Base-by-base conservation (phyloP, 164 flowering plant genomes). In the Euptelea pleiosperma region DNA sequence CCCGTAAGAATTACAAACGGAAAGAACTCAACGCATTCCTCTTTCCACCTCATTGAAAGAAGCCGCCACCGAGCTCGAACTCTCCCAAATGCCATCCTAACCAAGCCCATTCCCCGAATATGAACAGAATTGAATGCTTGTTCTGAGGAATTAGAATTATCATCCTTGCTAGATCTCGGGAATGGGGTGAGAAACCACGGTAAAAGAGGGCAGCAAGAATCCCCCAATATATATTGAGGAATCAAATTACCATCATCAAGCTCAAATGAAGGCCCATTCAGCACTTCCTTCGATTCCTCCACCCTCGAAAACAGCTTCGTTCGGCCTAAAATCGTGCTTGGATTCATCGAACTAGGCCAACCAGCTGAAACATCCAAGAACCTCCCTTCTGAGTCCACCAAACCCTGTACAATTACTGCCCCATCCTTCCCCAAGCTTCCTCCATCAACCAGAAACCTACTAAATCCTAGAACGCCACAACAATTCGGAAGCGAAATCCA, bases 281-380 rank as follows among this genome's bases (percentile, higher is more conserved):
- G 66, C 64, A 82, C 61, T 65, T 79, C 85, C 59, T 74, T 68
- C 0, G 80, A 62, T 19, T 77, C 79, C 71, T 80, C 89, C 9
- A 81, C 71, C 8, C 80, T 71, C 1, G 65, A 35, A 67, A 62
- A 90, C 42, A 90, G 58, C 65, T 63, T 78, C 12, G 82, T 70
- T 37, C 73, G 77, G 6, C 58, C 69, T 29, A 90, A 65, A 55
- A 89, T 71, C 0, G 66, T 16, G 21, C 55, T 74, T 1, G 88
- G 84, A 8, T 48, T 61, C 69, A 74, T 39, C 8, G 62, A 59
- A 51, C 83, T 65, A 0, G 91, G 94, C 94, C 94, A 89, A 3
- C 97, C 97, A 25, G 94, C 91, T 0, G 94, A 89, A 21, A 89
- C 76, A 71, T 90, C 97, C 55, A 85, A 55, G 54, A 90, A 90